These are phyloP conservation scores for Neurospora sp. DNA, from an alignment of 2,329 filamentous ascomycete species.

Conservation along the genomic window DNA sequence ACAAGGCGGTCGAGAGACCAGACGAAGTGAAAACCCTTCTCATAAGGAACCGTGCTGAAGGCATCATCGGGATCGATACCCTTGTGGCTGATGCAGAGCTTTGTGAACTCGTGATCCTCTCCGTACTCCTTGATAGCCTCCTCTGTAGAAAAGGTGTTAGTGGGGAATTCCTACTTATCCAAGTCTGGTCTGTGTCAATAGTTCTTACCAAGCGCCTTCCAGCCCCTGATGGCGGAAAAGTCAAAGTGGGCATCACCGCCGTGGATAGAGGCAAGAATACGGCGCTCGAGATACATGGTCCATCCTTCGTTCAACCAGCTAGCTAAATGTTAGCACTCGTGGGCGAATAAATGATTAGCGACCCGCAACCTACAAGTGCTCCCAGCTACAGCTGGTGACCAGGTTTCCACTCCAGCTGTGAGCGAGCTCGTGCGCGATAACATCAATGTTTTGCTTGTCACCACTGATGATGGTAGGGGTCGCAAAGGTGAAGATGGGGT, in stretches of 20 bases:
- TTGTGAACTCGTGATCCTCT: slow-evolving; percentile 82
- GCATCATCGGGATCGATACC: slow-evolving; percentile 92
- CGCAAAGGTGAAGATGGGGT: slow-evolving; percentile 89
- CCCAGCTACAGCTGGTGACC: slow-evolving; percentile 69
- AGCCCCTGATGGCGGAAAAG: slow-evolving; percentile 92
- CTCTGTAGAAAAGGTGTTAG: slow-evolving; percentile 29
- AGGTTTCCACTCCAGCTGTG: slow-evolving; percentile 85
- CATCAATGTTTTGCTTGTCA: slow-evolving; percentile 83
- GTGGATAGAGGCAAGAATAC: slow-evolving; percentile 67
- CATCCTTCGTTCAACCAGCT: slow-evolving; percentile 71
- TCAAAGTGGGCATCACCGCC: slow-evolving; percentile 79
- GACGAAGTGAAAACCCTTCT: slow-evolving; percentile 92
- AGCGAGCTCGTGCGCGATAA: slow-evolving; percentile 78
- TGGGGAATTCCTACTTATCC: too few relatives aligned
- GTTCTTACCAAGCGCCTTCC: slow-evolving; percentile 63
- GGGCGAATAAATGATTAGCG: neutral
- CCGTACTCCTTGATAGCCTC: slow-evolving; percentile 74
- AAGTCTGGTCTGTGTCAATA: neutral
- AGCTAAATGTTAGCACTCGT: slow-evolving; percentile 5
- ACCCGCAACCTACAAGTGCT: slow-evolving; percentile 52
- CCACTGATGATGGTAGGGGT: slow-evolving; percentile 92
- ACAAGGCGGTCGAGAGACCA: slow-evolving; percentile 83
- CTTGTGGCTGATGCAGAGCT: slow-evolving; percentile 77
- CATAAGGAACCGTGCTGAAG: slow-evolving; percentile 86
- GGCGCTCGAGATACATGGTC: slow-evolving; percentile 89